Conservation (phyloP, 495 filamentous ascomycete species). For the Pseudomonodictys pantanalensis region DNA sequence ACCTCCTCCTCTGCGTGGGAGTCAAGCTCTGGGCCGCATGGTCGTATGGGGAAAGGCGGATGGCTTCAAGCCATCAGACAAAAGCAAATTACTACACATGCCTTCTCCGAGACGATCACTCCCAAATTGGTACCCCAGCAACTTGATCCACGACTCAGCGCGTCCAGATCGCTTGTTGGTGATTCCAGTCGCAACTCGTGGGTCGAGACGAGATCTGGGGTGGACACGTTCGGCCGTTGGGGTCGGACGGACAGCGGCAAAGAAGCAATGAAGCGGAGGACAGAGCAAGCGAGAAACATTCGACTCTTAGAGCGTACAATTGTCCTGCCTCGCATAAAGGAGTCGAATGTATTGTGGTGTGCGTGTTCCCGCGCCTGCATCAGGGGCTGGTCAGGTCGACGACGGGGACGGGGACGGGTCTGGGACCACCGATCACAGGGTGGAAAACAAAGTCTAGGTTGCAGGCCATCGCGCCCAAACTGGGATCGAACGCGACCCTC, state of each 20-base stretch:
- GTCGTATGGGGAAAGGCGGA: constrained; percentile 28
- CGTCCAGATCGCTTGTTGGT: too few species aligned
- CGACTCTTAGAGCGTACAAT: background rate
- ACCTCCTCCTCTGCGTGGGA: constrained; percentile 22
- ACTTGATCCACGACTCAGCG: too few species aligned
- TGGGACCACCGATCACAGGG: background rate
- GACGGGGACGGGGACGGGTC: too few species aligned
- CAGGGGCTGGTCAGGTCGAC: too few species aligned
- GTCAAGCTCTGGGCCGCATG: constrained; percentile 12
- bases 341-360: background rate
- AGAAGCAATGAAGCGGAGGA: background rate
- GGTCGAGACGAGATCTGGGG: too few species aligned
- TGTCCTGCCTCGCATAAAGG: constrained; percentile 14
- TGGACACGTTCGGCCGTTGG: constrained; percentile 2
- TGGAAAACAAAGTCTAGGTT: constrained; percentile 18
- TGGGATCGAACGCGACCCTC: background rate
- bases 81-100: constrained; percentile 23
- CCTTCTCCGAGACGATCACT: constrained; percentile 18
- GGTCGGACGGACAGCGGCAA: background rate
- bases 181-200: too few species aligned
- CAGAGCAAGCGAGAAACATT: constrained; percentile 9
- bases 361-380: constrained; percentile 20
- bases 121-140: constrained; percentile 4
- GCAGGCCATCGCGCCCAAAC: constrained; percentile 2
- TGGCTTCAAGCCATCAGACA: constrained; percentile 11